Conservation (phyloP, 371 early-diverging fungal genomes). For the Syncephalastrum contaminatum region DNA sequence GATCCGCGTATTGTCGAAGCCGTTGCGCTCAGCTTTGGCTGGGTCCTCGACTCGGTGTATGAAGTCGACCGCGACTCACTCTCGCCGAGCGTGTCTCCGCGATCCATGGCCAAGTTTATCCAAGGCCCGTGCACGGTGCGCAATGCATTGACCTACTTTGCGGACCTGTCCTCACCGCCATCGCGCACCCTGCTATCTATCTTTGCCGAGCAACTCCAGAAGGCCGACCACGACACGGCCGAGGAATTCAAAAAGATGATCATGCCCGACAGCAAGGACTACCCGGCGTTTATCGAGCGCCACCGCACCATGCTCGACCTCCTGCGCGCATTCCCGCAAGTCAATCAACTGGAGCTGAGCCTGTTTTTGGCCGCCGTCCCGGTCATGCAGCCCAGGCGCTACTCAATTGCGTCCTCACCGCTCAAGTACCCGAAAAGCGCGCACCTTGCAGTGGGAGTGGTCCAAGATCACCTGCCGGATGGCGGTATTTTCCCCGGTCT, state of each 20-base stretch:
- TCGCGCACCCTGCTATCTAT: constrained; percentile 43
- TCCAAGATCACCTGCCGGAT: constrained; percentile 37
- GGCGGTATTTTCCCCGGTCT: constrained; percentile 40
- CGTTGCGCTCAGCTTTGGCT: constrained; percentile 44
- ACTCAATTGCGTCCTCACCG: constrained; percentile 56
- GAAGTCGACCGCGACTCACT: constrained; percentile 36
- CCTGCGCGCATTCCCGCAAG: constrained; percentile 41
- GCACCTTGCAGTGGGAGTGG: constrained; percentile 43
- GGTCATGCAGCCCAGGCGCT: constrained; percentile 54
- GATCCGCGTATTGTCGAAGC: constrained; percentile 34
- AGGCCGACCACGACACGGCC: constrained; percentile 34
- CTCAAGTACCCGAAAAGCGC: constrained; percentile 23
- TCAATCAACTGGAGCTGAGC: constrained; percentile 39
- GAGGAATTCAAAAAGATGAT: constrained; percentile 27
- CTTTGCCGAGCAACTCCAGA: constrained; percentile 41
- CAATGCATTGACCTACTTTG: constrained; percentile 49
- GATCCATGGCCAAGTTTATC: constrained; percentile 49
- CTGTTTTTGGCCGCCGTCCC: constrained; percentile 47
- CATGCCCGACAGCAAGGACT: constrained; percentile 43
- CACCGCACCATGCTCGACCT: constrained; percentile 52
- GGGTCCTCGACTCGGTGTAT: constrained; percentile 56
- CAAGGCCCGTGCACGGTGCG: constrained; percentile 49
- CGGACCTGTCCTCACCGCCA: constrained; percentile 49
- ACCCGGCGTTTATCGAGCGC: constrained; percentile 39
- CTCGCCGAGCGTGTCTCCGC: constrained; percentile 31